phyloP scores from a whole-genome alignment of 495 filamentous ascomycete species.

The Beverwykella pulmonaria region DNA sequence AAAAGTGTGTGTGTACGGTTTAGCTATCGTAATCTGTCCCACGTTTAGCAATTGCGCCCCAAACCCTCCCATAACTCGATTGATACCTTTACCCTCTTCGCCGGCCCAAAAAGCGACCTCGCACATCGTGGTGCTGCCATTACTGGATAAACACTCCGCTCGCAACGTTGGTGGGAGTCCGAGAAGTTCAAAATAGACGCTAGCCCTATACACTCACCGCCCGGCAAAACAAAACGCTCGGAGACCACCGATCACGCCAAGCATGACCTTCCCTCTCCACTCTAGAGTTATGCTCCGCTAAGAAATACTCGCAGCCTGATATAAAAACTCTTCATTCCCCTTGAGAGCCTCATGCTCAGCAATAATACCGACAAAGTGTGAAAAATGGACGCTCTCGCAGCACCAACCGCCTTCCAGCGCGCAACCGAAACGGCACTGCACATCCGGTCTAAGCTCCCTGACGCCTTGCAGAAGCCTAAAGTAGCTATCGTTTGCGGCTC shows the following conservation, averaged over 20 bases:
- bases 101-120: constrained; percentile 31
- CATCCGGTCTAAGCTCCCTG: constrained; percentile 47
- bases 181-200: constrained; percentile 9
- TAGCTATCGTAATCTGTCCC: constrained; percentile 16
- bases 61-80: background rate
- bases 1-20: constrained; percentile 15
- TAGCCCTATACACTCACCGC: constrained; percentile 21
- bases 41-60: constrained; percentile 10
- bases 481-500: constrained; percentile 76
- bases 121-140: constrained; percentile 37
- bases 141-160: constrained; percentile 4
- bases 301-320: background rate
- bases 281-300: background rate
- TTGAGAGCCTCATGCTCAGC: background rate
- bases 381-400: constrained; percentile 27
- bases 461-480: constrained; percentile 54
- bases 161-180: background rate
- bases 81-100: constrained; percentile 36
- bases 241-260: constrained; percentile 30
- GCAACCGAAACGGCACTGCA: constrained; percentile 42
- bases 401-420: constrained; percentile 34
- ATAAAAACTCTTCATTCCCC: background rate
- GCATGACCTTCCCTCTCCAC: constrained; percentile 23
- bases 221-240: constrained; percentile 22
- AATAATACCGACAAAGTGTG: background rate